These are phyloP conservation scores for Scheffersomyces stambukii DNA, from an alignment of 1,139 yeast genomes.

Conservation along the genomic window DNA sequence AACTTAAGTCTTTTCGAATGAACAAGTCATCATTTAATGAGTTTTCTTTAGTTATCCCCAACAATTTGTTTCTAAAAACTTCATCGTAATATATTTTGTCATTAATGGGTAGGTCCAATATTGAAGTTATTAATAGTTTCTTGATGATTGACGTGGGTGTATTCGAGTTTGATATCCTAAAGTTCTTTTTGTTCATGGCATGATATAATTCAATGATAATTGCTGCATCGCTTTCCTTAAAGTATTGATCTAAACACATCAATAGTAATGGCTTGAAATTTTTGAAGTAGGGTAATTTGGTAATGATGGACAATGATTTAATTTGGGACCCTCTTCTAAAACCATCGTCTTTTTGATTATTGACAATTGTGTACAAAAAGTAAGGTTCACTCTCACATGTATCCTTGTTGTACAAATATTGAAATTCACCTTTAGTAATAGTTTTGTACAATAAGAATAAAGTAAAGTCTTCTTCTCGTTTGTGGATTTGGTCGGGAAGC, in stretches of 20 bases:
- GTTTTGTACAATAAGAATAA: constrained; percentile 48
- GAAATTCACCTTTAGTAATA: constrained; percentile 35
- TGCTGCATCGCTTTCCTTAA: constrained; percentile 20
- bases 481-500: constrained; percentile 63
- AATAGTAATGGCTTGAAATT: constrained; percentile 56
- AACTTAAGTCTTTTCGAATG: constrained; percentile 43
- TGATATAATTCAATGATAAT: constrained; percentile 27
- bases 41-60: constrained; percentile 25
- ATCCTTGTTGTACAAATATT: constrained; percentile 29
- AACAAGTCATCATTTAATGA: constrained; percentile 27
- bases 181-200: constrained; percentile 32
- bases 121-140: constrained; percentile 40
- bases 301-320: constrained; percentile 52
- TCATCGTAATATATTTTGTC: constrained; percentile 43
- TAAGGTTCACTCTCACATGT: constrained; percentile 41
- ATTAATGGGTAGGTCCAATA: constrained; percentile 43
- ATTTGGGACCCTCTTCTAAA: constrained; percentile 54
- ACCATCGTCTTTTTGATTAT: constrained; percentile 41
- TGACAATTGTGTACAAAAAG: constrained; percentile 54
- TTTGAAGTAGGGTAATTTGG: constrained; percentile 49
- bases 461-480: constrained; percentile 58
- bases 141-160: constrained; percentile 27
- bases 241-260: constrained; percentile 49
- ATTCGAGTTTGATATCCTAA: constrained; percentile 20
- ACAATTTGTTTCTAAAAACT: constrained; percentile 30